Evolutionary conservation across 1,284 basidiomycete species (phyloP), one percentile per base, ranked within the genome.

Genomic region (Takashimella tepidaria): DNA sequence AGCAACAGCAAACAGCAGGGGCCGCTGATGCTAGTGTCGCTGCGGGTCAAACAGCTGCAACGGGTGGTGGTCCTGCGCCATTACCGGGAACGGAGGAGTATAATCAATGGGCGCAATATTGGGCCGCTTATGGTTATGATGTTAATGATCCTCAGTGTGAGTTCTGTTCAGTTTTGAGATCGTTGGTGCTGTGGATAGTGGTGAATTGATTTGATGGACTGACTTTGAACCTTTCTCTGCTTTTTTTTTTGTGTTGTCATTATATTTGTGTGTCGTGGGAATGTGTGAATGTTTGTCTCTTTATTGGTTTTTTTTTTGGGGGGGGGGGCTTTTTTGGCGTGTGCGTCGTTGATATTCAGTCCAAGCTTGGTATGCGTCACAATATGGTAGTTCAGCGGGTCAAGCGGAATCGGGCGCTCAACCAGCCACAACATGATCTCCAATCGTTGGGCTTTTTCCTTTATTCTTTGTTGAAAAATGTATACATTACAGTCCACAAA

Each of bases 111-210:
- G 69, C 70, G 12, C 70, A 72, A 27, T 78, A 78, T 64, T 78
- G 76, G 76, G 86, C 89, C 55, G 84, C 86, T 13, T 90, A 89
- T 69, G 90, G 90, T 8, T 92, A 92, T 73, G 89, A 92, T 67
- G 87, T 92, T 61, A 89, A 89, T 50, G 75, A 76, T 56, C 72
- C 73, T 19, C 72, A 75, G 49, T 76, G 72, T 74, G 47, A 63
- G 72, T 69, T 21, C 12, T 12, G 16, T 31, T 45, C n/a, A 16
- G 31, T 16, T 37, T 37, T 8, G 10, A 37, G 16, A 16, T 37
- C 10, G 31, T 8, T 16, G 8, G 31, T 26, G 11, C 16, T 8
- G 31, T 37, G 31, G 31, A 8, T 37, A 37, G 31, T 8, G 8
- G 31, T 37, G 8, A 16, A 16, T 37, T 8, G 31, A 37, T 37